A percentile compares a stretch with the other conserved stretches of the same genome.
phyloP scores from a whole-genome alignment of 208 protist genomes.

The Wallacemonas rigidus region DNA sequence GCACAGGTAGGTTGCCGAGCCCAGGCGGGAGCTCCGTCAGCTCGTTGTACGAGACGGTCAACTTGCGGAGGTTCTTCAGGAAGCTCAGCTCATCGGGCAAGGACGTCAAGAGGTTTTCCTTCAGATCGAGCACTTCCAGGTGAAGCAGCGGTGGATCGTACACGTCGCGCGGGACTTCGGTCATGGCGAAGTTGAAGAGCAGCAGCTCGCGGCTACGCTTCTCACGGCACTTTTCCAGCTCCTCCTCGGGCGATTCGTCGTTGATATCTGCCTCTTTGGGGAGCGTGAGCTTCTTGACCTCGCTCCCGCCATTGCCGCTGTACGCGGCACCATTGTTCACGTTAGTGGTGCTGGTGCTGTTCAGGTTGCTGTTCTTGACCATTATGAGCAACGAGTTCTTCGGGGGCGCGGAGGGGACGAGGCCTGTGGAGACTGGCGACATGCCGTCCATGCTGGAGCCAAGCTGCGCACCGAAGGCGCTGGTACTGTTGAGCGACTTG shows the following conservation, averaged over 20 bases:
- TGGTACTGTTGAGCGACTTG: slow-evolving; percentile 34
- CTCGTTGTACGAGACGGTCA: slow-evolving; percentile 84
- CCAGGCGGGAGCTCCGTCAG: slow-evolving; percentile 72
- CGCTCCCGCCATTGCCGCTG: neutral
- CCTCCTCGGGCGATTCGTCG: slow-evolving; percentile 69
- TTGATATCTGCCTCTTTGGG: slow-evolving; percentile 77
- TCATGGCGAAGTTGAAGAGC: slow-evolving; percentile 72
- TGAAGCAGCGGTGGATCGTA: slow-evolving; percentile 73
- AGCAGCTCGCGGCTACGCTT: slow-evolving; percentile 53
- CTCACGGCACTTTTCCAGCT: slow-evolving; percentile 63
- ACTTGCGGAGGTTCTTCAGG: slow-evolving; percentile 53
- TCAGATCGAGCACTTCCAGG: slow-evolving; percentile 67
- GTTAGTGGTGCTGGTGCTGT: neutral
- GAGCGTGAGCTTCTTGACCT: slow-evolving; percentile 42
- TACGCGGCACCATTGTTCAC: neutral
- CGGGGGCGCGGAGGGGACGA: slow-evolving; percentile 12
- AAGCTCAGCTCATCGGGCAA: slow-evolving; percentile 79
- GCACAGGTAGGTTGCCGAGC: slow-evolving; percentile 58
- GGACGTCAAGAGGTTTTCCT: slow-evolving; percentile 64
- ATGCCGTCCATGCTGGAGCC: slow-evolving; percentile 14
- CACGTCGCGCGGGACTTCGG: slow-evolving; percentile 62
- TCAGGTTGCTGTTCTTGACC: slow-evolving; percentile 20
- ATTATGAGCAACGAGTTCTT: slow-evolving; percentile 32
- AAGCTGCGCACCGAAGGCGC: slow-evolving; percentile 22
- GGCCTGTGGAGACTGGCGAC: slow-evolving; percentile 10